Evolutionary conservation across 495 filamentous ascomycete genomes (phyloP).

Genomic region (Trichodelitschia bisporula): DNA sequence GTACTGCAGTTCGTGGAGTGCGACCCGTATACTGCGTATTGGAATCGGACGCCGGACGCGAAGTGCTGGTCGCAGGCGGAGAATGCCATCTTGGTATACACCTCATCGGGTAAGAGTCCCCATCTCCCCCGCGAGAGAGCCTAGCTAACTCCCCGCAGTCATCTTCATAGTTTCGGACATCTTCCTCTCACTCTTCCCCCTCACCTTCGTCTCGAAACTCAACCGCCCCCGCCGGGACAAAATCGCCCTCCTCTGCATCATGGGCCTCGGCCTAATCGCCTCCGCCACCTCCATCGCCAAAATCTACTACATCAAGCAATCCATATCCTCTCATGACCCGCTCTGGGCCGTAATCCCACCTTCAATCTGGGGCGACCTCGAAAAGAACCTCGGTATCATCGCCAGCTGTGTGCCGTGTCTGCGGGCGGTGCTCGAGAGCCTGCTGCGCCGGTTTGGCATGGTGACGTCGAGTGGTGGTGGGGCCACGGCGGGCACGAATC

Average conservation of each 20-base stretch:
- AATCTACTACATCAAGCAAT: constrained; percentile 8
- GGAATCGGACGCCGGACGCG: too few species aligned
- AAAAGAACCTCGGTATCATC: constrained; percentile 13
- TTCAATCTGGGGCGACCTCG: constrained; percentile 11
- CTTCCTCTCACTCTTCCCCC: constrained; percentile 12
- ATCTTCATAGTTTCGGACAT: constrained; percentile 14
- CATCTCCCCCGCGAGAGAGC: too few species aligned
- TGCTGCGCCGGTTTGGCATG: too few species aligned
- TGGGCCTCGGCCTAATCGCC: constrained; percentile 15
- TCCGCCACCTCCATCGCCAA: constrained; percentile 11
- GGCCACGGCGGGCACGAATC: too few species aligned
- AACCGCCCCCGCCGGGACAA: constrained; percentile 13
- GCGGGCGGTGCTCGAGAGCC: constrained; percentile 10
- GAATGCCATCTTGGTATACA: too few species aligned
- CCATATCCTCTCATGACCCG: constrained; percentile 7
- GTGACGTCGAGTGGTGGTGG: too few species aligned
- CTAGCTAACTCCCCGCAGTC: too few species aligned
- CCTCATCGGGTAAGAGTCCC: too few species aligned
- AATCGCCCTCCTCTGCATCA: constrained; percentile 10
- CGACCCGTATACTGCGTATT: constrained; percentile 9
- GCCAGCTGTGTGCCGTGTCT: constrained; percentile 12
- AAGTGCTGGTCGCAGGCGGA: constrained; percentile 9
- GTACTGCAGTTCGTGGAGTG: constrained; percentile 12
- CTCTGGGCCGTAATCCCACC: constrained; percentile 10
- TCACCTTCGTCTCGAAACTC: constrained; percentile 14